Evolutionary conservation across 2,329 filamentous ascomycete genomes (phyloP).

Genomic region (Alternaria longipes): DNA sequence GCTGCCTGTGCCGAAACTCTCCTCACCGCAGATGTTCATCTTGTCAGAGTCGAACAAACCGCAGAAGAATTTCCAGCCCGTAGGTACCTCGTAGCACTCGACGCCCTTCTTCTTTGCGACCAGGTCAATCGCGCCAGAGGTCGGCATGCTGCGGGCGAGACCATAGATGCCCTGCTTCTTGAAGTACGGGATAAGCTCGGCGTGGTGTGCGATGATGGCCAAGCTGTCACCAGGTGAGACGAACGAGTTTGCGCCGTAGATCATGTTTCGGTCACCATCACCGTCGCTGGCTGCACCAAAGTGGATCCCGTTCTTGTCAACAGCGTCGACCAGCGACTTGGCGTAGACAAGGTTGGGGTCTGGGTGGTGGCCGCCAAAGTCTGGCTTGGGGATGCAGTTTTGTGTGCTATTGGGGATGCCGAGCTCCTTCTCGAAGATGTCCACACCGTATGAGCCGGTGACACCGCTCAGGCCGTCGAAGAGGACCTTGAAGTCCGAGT

Average conservation of each 20-base stretch:
- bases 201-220: slow-evolving; percentile 97
- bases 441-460: slow-evolving; percentile 92
- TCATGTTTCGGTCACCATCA: slow-evolving; percentile 99
- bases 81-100: slow-evolving; percentile 94
- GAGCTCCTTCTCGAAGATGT: slow-evolving; percentile 94
- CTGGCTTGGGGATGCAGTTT: slow-evolving; percentile 90
- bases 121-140: slow-evolving; percentile 91
- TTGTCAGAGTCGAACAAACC: slow-evolving; percentile 97
- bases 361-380: slow-evolving; percentile 97
- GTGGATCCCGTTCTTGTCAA: slow-evolving; percentile 89
- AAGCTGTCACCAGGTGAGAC: slow-evolving; percentile 97
- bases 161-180: slow-evolving; percentile 96
- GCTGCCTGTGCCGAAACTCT: slow-evolving; percentile 96
- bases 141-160: slow-evolving; percentile 96
- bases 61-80: slow-evolving; percentile 99
- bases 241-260: slow-evolving; percentile 95
- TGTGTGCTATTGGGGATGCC: slow-evolving; percentile 84
- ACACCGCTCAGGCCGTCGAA: slow-evolving; percentile 96
- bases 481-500: slow-evolving; percentile 94
- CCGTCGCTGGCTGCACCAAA: slow-evolving; percentile 97
- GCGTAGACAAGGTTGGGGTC: slow-evolving; percentile 98
- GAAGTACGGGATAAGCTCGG: slow-evolving; percentile 97
- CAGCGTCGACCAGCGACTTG: slow-evolving; percentile 90
- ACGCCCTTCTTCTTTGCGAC: slow-evolving; percentile 95
- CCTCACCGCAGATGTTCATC: slow-evolving; percentile 99